Evolutionary conservation across 164 flowering plant species (phyloP), one percentile per base, ranked within the genome.

Genomic region (Hamamelis virginiana): DNA sequence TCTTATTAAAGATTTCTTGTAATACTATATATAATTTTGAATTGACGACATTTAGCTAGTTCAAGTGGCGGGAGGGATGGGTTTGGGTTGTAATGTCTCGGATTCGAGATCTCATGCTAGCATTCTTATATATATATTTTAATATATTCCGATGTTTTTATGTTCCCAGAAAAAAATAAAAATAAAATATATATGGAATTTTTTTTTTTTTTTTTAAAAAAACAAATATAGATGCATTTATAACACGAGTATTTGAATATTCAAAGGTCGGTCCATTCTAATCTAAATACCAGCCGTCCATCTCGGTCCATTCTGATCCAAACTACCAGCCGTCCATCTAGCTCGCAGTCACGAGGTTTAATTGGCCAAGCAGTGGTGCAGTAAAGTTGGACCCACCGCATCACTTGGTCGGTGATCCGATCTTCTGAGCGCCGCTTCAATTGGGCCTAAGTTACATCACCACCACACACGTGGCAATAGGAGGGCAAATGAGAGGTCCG

Each of bases 201-300:
- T n/a, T n/a, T n/a, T n/a, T n/a, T n/a, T n/a, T n/a, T n/a, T n/a
- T n/a, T n/a, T n/a, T n/a, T n/a, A n/a, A n/a, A n/a, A n/a, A 18
- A 47, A 16, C 8, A 44, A 44, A 19, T 0, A 52, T 18, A 16
- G 57, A 52, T 56, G 1, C 59, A 23, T 21, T 12, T 22, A 48
- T 23, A 11, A 11, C 59, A n/a, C 19, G 57, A 50, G 21, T 48
- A 23, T 53, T 73, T 55, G 68, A 67, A 68, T 72, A 62, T 48
- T 73, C 76, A 69, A 69, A 26, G 62, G 70, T 65, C 70, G 70
- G 75, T 70, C 22, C 48, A 25, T 25, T 41, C 12, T 23, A 18
- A 43, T 56, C 22, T 45, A 45, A 57, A 33, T 23, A 15, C 23
- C 38, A 18, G 51, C 77, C 74, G 74, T 1, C 53, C 77, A 53